phyloP scores from a whole-genome alignment of 345 rosid genomes.

The Alliaria petiolata region DNA sequence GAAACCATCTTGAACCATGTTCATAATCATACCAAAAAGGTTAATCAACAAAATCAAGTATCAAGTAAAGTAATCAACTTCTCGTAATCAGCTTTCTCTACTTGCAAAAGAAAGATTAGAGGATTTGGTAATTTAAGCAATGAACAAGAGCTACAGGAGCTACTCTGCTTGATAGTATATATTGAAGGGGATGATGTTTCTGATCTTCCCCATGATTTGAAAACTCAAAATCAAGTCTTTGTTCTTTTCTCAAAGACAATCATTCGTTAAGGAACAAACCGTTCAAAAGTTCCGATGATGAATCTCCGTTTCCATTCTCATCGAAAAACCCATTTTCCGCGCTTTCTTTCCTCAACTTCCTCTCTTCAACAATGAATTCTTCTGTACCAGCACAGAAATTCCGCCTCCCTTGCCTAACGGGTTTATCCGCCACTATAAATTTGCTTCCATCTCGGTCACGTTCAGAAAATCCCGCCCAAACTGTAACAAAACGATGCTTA shows the following conservation, averaged over 20 bases:
- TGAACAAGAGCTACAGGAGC: background rate
- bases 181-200: background rate
- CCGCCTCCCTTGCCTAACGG: slow-evolving; percentile 48
- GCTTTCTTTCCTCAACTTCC: slow-evolving; percentile 57
- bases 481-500: slow-evolving; percentile 38
- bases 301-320: slow-evolving; percentile 38
- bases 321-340: slow-evolving; percentile 63
- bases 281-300: slow-evolving; percentile 52
- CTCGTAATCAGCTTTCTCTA: background rate
- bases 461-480: slow-evolving; percentile 96
- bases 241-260: background rate
- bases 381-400: slow-evolving; percentile 61
- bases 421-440: slow-evolving; percentile 76
- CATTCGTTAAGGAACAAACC: slow-evolving; percentile 49
- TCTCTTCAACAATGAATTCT: slow-evolving; percentile 61
- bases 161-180: background rate
- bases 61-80: too few species aligned
- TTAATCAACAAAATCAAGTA: too few species aligned
- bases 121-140: too few species aligned
- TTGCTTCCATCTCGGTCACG: slow-evolving; percentile 79
- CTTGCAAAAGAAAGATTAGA: background rate
- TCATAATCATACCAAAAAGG: too few species aligned
- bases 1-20: too few species aligned
- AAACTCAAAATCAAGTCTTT: background rate
- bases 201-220: background rate